Evolutionary conservation across 768 basidiomycete genomes (phyloP), one percentile per base, ranked within the genome.

Genomic region (Floccularia luteovirens): DNA sequence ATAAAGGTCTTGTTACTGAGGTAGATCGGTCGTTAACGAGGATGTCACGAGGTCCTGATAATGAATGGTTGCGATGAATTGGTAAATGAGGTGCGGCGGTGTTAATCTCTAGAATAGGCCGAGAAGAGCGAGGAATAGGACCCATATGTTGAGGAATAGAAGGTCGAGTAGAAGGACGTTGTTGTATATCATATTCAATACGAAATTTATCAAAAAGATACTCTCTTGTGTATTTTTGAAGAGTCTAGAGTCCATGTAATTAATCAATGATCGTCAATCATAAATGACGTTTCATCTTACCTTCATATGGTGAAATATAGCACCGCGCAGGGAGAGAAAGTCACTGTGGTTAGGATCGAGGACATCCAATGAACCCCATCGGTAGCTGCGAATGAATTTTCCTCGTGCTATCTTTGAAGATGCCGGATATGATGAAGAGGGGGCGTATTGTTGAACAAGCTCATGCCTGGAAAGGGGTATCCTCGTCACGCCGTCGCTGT

Each of bases 221-320:
- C 51, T 85, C 82, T 51, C 76, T 74, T 27, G 87, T 90, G 60
- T 89, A 89, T 55, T 83, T 82, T 66, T 85, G 84, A 51, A 93
- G 69, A 38, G 82, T 85, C 88, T 91, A 33, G 21, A 41, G 20
- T n/a, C 17, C 8, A 31, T 19, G 39, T 33, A 8, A 8, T 1
- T 3, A 20, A 16, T 6, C 39, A 33, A 20, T 5, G 14, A 32
- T 33, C 20, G 28, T 4, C 11, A 3, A 20, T 31, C 20, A 37
- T 22, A 11, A 47, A 47, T 47, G 36, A 43, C 38, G 33, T 47
- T 42, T 23, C 43, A 40, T 41, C 73, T 57, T 66, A 90, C 90
- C 74, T 85, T 78, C 82, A 91, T 86, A 58, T 89, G 86, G 55
- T 87, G 86, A 55, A 91, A 82, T 47, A 94, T 76, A 35, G 86